phyloP scores from a whole-genome alignment of 495 filamentous ascomycete genomes.

The Neurospora pannonica region DNA sequence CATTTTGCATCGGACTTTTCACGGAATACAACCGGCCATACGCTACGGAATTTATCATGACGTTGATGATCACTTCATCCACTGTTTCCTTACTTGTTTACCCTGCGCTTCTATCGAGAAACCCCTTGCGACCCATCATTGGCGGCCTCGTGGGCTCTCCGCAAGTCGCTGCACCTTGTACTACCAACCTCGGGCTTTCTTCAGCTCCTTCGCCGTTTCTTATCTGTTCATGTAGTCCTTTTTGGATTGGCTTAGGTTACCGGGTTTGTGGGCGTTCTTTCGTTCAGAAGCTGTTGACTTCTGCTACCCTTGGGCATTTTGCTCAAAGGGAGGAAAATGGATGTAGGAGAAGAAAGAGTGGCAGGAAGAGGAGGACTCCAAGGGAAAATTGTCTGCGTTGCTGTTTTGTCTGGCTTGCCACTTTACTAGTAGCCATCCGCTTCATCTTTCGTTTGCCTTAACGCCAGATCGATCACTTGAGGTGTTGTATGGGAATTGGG shows the following conservation, averaged over 20 bases:
- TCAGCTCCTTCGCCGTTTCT: background rate
- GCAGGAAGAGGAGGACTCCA: background rate
- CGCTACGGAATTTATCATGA: conserved; percentile 23
- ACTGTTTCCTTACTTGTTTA: background rate
- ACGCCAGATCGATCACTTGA: background rate
- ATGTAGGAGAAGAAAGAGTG: background rate
- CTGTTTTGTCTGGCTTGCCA: background rate
- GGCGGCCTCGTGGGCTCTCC: background rate
- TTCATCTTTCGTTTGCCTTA: background rate
- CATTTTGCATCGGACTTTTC: conserved; percentile 17
- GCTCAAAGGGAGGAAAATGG: background rate
- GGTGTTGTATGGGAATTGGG: background rate
- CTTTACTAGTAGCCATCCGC: background rate
- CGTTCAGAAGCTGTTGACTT: background rate
- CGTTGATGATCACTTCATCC: conserved; percentile 16
- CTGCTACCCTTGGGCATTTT: background rate
- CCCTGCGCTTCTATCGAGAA: background rate
- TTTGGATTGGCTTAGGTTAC: background rate
- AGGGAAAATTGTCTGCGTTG: background rate
- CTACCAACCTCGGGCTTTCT: background rate
- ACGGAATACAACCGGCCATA: conserved; percentile 20
- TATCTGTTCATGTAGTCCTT: background rate
- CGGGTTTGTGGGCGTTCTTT: background rate
- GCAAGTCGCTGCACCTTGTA: background rate
- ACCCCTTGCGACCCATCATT: background rate